Conservation (phyloP, 306 rosid species). For the Trifolium fragiferum region DNA sequence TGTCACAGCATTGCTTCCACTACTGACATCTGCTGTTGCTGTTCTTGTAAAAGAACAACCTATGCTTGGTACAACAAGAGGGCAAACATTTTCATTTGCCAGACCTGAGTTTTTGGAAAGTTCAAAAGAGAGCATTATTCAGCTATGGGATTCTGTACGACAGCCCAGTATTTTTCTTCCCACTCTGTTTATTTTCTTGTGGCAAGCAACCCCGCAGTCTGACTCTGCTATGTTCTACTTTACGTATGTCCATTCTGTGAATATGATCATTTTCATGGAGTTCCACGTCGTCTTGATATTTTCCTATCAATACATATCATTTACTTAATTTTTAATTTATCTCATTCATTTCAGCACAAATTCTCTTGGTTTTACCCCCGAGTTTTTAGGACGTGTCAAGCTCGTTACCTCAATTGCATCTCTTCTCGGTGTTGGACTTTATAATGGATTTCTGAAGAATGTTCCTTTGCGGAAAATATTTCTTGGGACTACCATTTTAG, state of each 20-base stretch:
- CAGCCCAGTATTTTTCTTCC: slow-evolving; percentile 86
- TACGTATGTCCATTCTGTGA: slow-evolving; percentile 62
- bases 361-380: slow-evolving; percentile 86
- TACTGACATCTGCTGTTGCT: slow-evolving; percentile 91
- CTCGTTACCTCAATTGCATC: slow-evolving; percentile 96
- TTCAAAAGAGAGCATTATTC: slow-evolving; percentile 70
- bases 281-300: slow-evolving; percentile 21
- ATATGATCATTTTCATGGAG: slow-evolving; percentile 34
- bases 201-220: slow-evolving; percentile 99
- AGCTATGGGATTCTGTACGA: slow-evolving; percentile 78
- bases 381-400: slow-evolving; percentile 93
- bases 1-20: slow-evolving; percentile 85
- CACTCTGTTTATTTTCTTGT: slow-evolving; percentile 86
- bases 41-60: slow-evolving; percentile 90
- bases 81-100: slow-evolving; percentile 48
- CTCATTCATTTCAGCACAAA: slow-evolving; percentile 74
- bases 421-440: slow-evolving; percentile 87
- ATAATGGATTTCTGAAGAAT: slow-evolving; percentile 89
- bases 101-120: slow-evolving; percentile 61
- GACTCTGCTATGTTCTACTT: slow-evolving; percentile 98
- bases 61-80: slow-evolving; percentile 51
- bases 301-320: slow-evolving; percentile 17
- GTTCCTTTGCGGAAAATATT: slow-evolving; percentile 80
- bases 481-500: slow-evolving; percentile 68
- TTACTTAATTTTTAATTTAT: slow-evolving; percentile 36